phyloP scores from a whole-genome alignment of 176 grass and related monocot genomes.

The Elaeis guineensis region DNA sequence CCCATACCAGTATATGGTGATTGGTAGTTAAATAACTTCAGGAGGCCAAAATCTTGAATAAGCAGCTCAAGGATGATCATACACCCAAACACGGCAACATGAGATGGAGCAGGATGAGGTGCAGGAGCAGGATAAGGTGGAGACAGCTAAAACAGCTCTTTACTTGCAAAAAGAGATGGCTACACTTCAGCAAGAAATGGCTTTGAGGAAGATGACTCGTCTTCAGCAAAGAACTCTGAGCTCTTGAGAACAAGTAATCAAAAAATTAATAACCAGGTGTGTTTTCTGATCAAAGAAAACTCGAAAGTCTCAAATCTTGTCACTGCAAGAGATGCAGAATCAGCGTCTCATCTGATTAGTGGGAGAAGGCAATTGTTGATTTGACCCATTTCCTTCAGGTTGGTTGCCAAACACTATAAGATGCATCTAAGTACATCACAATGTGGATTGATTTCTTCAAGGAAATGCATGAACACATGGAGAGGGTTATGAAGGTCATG shows the following conservation, averaged over 20 bases:
- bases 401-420: constrained; percentile 51
- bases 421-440: constrained; percentile 69
- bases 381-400: constrained; percentile 66
- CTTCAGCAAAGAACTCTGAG: constrained; percentile 18
- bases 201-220: constrained; percentile 12
- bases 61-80: constrained; percentile 20
- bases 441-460: constrained; percentile 57
- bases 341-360: constrained; percentile 39
- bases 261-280: constrained; percentile 38
- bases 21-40: background rate
- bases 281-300: constrained; percentile 50
- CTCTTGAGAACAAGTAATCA: constrained; percentile 31
- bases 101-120: too few relatives aligned
- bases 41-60: constrained; percentile 10
- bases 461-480: constrained; percentile 49
- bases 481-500: constrained; percentile 64
- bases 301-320: constrained; percentile 41
- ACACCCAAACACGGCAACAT: constrained; percentile 11
- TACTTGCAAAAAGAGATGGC: too few relatives aligned
- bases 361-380: constrained; percentile 73
- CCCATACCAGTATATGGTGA: too few relatives aligned
- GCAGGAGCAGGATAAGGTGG: too few relatives aligned
- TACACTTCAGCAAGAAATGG: background rate
- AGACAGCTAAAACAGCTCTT: too few relatives aligned
- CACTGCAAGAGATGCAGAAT: constrained; percentile 61